Conservation (phyloP, 208 protist species). For the Acanthamoeba pearcei region DNA sequence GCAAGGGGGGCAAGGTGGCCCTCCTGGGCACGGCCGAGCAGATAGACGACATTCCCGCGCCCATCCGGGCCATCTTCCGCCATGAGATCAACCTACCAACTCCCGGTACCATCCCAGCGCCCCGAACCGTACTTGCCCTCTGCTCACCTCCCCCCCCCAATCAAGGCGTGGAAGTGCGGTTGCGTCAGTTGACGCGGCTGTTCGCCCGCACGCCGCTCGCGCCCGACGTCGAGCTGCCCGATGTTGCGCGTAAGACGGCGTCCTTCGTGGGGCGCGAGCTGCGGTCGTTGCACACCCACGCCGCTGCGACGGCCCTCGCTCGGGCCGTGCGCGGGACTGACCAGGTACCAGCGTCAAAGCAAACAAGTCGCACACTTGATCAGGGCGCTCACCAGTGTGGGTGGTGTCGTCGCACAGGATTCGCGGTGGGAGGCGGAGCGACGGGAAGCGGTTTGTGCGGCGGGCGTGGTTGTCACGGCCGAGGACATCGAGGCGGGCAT, state of each 20-base stretch:
- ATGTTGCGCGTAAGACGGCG: slow-evolving; percentile 81
- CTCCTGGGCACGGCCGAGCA: slow-evolving; percentile 71
- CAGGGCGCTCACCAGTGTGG: not conserved
- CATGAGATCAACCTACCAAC: slow-evolving; percentile 80
- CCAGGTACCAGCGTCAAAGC: not conserved
- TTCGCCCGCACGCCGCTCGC: slow-evolving; percentile 72
- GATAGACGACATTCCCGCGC: slow-evolving; percentile 78
- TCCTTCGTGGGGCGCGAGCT: slow-evolving; percentile 79
- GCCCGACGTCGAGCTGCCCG: slow-evolving; percentile 68
- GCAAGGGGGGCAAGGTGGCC: not conserved
- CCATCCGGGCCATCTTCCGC: slow-evolving; percentile 82
- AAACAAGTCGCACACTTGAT: too few relatives aligned
- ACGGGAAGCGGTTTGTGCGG: slow-evolving; percentile 21
- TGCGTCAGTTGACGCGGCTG: slow-evolving; percentile 73
- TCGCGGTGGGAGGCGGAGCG: not conserved
- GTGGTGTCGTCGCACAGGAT: not conserved
- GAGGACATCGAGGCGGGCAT: slow-evolving; percentile 79
- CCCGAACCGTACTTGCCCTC: not conserved
- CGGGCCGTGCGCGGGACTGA: not conserved
- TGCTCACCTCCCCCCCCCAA: too few relatives aligned
- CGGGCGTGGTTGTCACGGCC: slow-evolving; percentile 70
- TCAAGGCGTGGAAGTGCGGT: slow-evolving; percentile 60
- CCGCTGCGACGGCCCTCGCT: slow-evolving; percentile 64
- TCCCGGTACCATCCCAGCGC: slow-evolving; percentile 29
- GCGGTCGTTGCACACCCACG: slow-evolving; percentile 53